Evolutionary conservation across 2,329 filamentous ascomycete genomes (phyloP).

Genomic region (Paecilomyces dactylethromorphus): DNA sequence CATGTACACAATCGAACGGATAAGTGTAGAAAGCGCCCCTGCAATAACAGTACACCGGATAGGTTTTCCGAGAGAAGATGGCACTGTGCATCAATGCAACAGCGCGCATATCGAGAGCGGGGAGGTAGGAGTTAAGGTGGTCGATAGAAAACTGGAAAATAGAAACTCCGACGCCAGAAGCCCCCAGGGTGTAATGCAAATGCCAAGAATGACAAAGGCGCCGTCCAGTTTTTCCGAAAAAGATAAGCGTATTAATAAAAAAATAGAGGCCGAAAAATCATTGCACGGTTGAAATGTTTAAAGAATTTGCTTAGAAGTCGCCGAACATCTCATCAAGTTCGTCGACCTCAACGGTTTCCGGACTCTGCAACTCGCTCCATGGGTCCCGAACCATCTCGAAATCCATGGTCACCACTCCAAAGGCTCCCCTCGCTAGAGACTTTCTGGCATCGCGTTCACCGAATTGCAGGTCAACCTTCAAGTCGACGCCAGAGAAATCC

Average conservation of each 20-base stretch:
- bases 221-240: slow-evolving; percentile 5
- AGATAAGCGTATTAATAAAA: slow-evolving; percentile 3
- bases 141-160: neutral
- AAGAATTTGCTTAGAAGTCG: slow-evolving; percentile 50
- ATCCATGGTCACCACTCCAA: slow-evolving; percentile 16
- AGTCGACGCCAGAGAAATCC: slow-evolving; percentile 26
- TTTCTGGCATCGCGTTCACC: slow-evolving; percentile 41
- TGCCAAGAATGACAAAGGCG: neutral
- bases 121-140: neutral
- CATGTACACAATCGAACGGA: neutral
- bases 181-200: neutral
- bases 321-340: slow-evolving; percentile 86
- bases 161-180: neutral
- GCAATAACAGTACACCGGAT: neutral
- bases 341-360: slow-evolving; percentile 84
- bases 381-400: slow-evolving; percentile 39
- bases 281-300: neutral
- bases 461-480: slow-evolving; percentile 27
- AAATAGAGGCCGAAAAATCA: slow-evolving; percentile 2
- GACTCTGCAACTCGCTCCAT: slow-evolving; percentile 62
- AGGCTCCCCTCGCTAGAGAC: slow-evolving; percentile 18
- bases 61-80: neutral
- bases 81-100: neutral
- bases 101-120: neutral
- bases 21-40: neutral